These are phyloP conservation scores for Boletellus emodensis DNA, from an alignment of 768 basidiomycete species.

Conservation along the genomic window DNA sequence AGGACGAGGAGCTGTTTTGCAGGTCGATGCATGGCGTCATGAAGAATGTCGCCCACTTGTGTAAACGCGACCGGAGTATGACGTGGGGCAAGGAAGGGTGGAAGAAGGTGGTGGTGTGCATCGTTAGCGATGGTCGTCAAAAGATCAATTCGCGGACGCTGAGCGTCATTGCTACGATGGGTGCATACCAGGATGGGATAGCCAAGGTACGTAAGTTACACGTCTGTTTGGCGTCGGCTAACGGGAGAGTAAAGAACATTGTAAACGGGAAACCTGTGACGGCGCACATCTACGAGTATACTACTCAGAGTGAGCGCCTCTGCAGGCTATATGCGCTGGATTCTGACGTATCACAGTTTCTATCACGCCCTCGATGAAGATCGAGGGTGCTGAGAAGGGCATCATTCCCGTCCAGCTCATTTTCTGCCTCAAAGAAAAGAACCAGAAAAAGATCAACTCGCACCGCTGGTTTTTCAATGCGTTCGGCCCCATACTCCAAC, in stretches of 20 bases:
- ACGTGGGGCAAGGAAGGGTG: constrained; percentile 98
- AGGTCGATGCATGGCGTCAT: constrained; percentile 95
- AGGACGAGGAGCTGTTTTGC: constrained; percentile 86
- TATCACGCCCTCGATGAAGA: constrained; percentile 75
- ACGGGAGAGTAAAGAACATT: constrained; percentile 44
- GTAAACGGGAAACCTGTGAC: constrained; percentile 80
- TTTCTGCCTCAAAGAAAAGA: constrained; percentile 89
- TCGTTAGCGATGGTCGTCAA: constrained; percentile 80
- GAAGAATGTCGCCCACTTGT: constrained; percentile 88
- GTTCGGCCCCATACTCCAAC: constrained; percentile 75
- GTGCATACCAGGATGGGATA: constrained; percentile 91
- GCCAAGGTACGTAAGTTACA: constrained; percentile 57
- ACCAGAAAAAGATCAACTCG: constrained; percentile 95
- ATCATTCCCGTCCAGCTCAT: constrained; percentile 88
- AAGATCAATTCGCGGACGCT: constrained; percentile 85
- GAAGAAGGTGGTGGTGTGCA: constrained; percentile 96
- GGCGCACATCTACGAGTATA: constrained; percentile 93
- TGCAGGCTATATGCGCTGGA: background rate
- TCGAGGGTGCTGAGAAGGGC: constrained; percentile 74
- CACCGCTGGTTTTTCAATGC: constrained; percentile 96
- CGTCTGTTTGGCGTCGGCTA: background rate
- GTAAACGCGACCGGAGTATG: constrained; percentile 80
- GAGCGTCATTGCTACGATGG: constrained; percentile 89
- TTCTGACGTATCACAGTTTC: constrained; percentile 50
- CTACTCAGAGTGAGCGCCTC: constrained; percentile 66